Evolutionary conservation across 345 rosid genomes (phyloP), one percentile per base, ranked within the genome.

Genomic region (Sisymbrium irio): DNA sequence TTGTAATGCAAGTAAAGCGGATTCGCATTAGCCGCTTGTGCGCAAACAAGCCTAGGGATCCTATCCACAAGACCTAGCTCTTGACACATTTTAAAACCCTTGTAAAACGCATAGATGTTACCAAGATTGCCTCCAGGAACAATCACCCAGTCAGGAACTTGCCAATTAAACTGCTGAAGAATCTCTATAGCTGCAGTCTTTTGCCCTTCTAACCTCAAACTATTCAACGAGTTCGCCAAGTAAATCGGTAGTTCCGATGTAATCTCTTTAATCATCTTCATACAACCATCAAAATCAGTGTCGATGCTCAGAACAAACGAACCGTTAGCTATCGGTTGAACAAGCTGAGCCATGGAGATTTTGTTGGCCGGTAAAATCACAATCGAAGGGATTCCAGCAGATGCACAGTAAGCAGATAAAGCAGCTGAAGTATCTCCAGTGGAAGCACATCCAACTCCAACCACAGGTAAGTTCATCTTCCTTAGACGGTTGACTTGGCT

Each of bases 391-490:
- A 91, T 89, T 4, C 92, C 89, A 0, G 95, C 95, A 4, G 97
- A 46, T 0, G 97, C 95, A 13, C 97, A 89, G 61, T 91, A 87
- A 0, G 97, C 95, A 0, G 95, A 85, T 0, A 91, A 71, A 4
- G 97, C 92, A 2, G 95, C 95, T 0, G 95, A 91, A 0, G 97
- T 91, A 71, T 91, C 95, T 2, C 97, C 97, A 0, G 92, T 91
- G 61, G 97, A 91, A 3, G 97, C 97, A 25, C 97, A 91, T 28
- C 97, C 97, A 0, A 89, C 97, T 0, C 97, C 97, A 0, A 87
- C 87, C 7, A 91, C 79, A 0, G 94, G 92, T 15, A 79, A 67
- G 18, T 87, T 86, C 87, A 88, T 50, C 59, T 87, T 87, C 18
- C 89, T 83, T 2, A 88, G 65, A 7, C 97, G 87, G 35, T 91